Percentiles rank a stretch among this genome's conserved stretches.
Conservation (phyloP, 1,284 basidiomycete genomes). For the Phlebopus sp. region DNA sequence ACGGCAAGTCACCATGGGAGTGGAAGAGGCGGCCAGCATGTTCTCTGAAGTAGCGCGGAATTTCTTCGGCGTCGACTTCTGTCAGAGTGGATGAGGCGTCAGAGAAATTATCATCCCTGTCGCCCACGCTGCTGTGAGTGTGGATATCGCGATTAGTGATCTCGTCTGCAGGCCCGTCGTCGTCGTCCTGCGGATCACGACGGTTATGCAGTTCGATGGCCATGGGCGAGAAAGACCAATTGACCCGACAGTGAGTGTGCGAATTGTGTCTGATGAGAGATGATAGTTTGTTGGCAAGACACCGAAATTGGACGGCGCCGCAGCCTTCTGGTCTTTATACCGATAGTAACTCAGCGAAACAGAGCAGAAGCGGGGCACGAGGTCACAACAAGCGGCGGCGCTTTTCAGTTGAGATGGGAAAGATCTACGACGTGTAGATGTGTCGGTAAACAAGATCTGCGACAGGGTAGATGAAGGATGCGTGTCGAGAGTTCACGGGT, state of each 20-base stretch:
- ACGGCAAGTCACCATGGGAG: slow-evolving; percentile 56
- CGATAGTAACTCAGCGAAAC: slow-evolving; percentile 39
- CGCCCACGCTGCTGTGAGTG: slow-evolving; percentile 7
- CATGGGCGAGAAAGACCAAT: slow-evolving; percentile 19
- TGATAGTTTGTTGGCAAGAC: slow-evolving; percentile 37
- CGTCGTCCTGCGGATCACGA: slow-evolving; percentile 23
- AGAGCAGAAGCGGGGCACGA: slow-evolving; percentile 37
- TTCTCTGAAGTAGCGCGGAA: slow-evolving; percentile 56
- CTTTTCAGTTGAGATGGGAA: slow-evolving; percentile 24
- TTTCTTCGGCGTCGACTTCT: slow-evolving; percentile 46
- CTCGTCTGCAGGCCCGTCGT: slow-evolving; percentile 13
- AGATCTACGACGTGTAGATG: slow-evolving; percentile 10
- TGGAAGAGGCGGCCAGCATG: slow-evolving; percentile 59
- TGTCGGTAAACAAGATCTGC: slow-evolving; percentile 15
- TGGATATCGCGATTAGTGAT: slow-evolving; percentile 11
- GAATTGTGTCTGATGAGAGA: slow-evolving; percentile 23
- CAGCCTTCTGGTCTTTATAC: slow-evolving; percentile 38
- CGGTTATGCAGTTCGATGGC: slow-evolving; percentile 28
- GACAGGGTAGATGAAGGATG: slow-evolving; percentile 15
- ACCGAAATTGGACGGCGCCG: slow-evolving; percentile 36
- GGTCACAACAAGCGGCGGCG: slow-evolving; percentile 35
- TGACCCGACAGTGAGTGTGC: slow-evolving; percentile 10
- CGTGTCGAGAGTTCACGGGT: slow-evolving; percentile 5
- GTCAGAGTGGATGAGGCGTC: slow-evolving; percentile 42
- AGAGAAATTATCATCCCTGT: slow-evolving; percentile 35